Base-by-base conservation (phyloP, 2,329 filamentous ascomycete genomes). In the Neofusicoccum ribis region DNA sequence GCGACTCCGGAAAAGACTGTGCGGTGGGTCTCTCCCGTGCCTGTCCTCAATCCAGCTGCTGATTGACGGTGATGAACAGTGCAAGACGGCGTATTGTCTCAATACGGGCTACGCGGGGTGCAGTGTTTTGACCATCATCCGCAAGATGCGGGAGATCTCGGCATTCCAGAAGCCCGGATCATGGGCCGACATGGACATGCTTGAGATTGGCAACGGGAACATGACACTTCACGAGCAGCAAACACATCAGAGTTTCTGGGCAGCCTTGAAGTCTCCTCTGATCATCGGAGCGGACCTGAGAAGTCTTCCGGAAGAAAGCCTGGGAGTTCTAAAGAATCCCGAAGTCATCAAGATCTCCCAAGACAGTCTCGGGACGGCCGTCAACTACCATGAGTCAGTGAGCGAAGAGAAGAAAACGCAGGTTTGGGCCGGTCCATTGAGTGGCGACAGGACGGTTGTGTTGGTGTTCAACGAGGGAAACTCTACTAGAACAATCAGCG, bases 171-270 rank as follows among this genome's bases (percentile, higher is more conserved):
- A 69, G 27, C 72, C 68, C 31, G 74, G 61, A 5, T 34, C 34
- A 11, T 63, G 73, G 68, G 64, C 47, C 58, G 65, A 67, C n/a
- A 63, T 58, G 47, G 65, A 67, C 46, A 59, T 58, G 51, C 63
- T 80, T 7, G 82, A 84, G 69, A 76, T 85, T 6, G 83, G 83
- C 23, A 85, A 85, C 68, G 80, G 78, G 0, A 73, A 81, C 23
- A 71, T 85, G 50, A 83, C 80, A 0, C 43, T 73, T 0, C 77
- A 76, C 1, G 82, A 86, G 73, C 79, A 79, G 37, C 74, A 82
- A 17, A 79, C 80, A 2, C 83, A 85, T 68, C 85, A 85, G 68
- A 80, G 81, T 3, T 70, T 85, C 4, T 86, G 84, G 84, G 81
- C 80, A 0, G 77, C 77, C 1, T 78, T 85, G 74, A 85, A 84